Base-by-base conservation (phyloP, 163 green algal species). In the Botryococcus braunii region DNA sequence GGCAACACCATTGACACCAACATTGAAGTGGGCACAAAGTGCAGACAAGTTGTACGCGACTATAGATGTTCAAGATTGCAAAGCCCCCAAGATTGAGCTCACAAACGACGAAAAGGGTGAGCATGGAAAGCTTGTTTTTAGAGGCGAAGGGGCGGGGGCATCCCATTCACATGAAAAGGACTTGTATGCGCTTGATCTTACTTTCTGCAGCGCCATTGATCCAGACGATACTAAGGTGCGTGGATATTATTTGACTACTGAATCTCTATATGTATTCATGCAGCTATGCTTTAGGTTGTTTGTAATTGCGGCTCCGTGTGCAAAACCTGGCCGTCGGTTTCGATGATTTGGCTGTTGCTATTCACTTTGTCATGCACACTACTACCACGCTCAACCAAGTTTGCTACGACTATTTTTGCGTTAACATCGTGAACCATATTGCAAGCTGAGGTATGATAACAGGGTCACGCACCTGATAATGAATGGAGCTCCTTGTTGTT, bases 41-140 rank as follows among this genome's bases (percentile, higher is more conserved):
- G 76, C 69, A 41, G 74, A 87, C 57, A 76, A 75, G 34, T 64
- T 93, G 11, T 93, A 86, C 59, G 0, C 91, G 1, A 93, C 86
- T 8, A 85, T 93, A 25, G 86, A 93, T 56, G 74, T 91, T 34
- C 85, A 90, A 68, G 84, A 93, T 38, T 75, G 76, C 31, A 82
- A 82, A 32, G 72, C 69, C 27, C 69, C 69, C 37, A 64, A 67
- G 48, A 65, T 74, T 17, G 47, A 69, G 21, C 57, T 74, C n/a
- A 67, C 50, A 77, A 86, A 82, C 62, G 43, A 77, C n/a, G 72
- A 69, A 38, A 73, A 78, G n/a, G 71, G 67, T 39, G 75, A 69
- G 52, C 55, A 70, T 35, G 71, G 68, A 0, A 52, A 73, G 17
- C 72, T 92, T 4, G 67, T 35, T 5, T 89, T 89, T 62, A 71